phyloP scores from a whole-genome alignment of 345 rosid genomes.

The Murraya paniculata region DNA sequence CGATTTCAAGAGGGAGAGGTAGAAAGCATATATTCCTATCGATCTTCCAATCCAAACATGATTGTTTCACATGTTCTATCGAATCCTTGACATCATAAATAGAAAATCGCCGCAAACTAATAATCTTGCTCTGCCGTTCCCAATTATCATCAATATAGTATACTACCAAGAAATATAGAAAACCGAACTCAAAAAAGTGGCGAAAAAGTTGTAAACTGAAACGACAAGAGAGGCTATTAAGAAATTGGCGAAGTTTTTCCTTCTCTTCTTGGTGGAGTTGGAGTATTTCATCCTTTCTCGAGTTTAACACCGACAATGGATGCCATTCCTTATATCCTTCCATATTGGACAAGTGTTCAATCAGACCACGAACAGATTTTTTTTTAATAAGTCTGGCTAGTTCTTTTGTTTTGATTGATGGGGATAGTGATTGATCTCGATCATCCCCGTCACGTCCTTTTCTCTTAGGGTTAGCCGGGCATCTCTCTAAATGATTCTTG shows the following conservation, averaged over 20 bases:
- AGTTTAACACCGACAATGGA: not conserved
- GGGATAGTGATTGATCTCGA: too few species aligned
- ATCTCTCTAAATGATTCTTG: not conserved
- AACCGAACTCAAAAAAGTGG: too few species aligned
- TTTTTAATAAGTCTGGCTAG: not conserved
- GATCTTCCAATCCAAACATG: not conserved
- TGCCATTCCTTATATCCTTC: not conserved
- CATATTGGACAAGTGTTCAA: not conserved
- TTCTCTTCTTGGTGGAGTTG: too few species aligned
- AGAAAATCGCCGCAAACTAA: fast-evolving
- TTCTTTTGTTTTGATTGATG: too few species aligned
- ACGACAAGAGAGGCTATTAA: not conserved
- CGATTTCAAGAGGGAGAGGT: too few species aligned
- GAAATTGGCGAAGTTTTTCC: not conserved
- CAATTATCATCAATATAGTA: slow-evolving; percentile 1
- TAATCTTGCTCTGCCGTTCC: not conserved
- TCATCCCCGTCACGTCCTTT: not conserved
- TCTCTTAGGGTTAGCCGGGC: not conserved
- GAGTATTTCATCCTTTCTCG: not conserved
- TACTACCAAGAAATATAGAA: not conserved
- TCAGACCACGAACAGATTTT: not conserved
- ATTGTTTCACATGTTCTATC: too few species aligned
- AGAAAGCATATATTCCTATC: not conserved
- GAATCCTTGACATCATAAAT: fast-evolving
- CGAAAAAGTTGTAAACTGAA: not conserved